phyloP scores from a whole-genome alignment of 2,329 filamentous ascomycete species.

The Harringtonia lauricola region DNA sequence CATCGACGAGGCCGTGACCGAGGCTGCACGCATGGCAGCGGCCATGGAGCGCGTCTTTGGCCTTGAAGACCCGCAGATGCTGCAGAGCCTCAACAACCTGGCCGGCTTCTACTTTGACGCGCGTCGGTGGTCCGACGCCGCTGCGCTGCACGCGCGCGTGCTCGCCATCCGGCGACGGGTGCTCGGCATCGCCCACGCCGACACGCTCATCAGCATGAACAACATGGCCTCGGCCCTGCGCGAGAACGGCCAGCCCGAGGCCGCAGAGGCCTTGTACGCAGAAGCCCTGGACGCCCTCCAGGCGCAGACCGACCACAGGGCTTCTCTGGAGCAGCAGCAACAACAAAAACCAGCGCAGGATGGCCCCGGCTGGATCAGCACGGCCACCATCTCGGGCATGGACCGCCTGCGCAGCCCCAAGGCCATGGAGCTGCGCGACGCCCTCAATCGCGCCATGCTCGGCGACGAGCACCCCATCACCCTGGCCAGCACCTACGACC shows the following conservation, averaged over 20 bases:
- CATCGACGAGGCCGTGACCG: conserved; percentile 9
- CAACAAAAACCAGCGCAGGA: too few relatives aligned
- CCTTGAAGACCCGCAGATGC: not conserved
- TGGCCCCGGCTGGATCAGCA: too few relatives aligned
- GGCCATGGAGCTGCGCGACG: too few relatives aligned
- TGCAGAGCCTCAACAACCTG: not conserved
- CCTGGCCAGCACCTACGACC: too few relatives aligned
- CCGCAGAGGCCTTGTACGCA: not conserved
- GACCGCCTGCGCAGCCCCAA: too few relatives aligned
- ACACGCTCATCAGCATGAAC: not conserved
- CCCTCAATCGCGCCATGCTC: too few relatives aligned
- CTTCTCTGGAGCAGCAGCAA: not conserved
- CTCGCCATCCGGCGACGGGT: not conserved
- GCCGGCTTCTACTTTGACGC: not conserved
- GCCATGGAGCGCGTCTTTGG: not conserved
- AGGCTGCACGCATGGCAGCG: not conserved
- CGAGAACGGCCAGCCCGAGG: not conserved
- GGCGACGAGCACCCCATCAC: not conserved
- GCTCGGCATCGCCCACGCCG: not conserved
- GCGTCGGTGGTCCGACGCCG: not conserved
- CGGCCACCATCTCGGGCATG: too few relatives aligned
- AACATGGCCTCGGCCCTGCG: not conserved
- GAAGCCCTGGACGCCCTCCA: not conserved
- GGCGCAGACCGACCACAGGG: not conserved
- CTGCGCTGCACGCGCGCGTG: not conserved